phyloP scores from a whole-genome alignment of 495 filamentous ascomycete species.

The Tetracladium setigerum region DNA sequence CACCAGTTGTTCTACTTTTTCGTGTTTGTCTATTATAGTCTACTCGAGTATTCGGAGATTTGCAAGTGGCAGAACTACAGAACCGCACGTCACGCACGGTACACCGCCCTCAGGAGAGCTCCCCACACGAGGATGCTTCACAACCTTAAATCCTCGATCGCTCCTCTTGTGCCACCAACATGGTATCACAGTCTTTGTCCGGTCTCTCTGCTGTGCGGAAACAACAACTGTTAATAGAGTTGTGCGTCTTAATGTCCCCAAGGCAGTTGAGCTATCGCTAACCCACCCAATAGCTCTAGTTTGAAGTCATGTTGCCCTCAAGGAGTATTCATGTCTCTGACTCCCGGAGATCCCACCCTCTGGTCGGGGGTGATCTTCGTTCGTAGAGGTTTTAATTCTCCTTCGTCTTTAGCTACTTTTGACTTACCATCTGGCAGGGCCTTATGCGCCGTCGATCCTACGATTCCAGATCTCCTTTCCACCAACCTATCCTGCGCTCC shows the following conservation, averaged over 20 bases:
- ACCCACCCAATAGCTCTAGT: slow-evolving; percentile 52
- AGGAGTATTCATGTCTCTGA: slow-evolving; percentile 78
- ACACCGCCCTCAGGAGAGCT: too few relatives aligned
- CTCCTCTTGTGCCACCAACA: not conserved
- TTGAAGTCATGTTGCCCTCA: slow-evolving; percentile 73
- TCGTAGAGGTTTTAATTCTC: slow-evolving; percentile 55
- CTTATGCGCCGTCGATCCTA: slow-evolving; percentile 79
- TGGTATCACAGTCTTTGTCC: slow-evolving; percentile 14
- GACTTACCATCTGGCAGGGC: slow-evolving; percentile 45
- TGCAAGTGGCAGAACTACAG: too few relatives aligned
- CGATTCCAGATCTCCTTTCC: slow-evolving; percentile 89
- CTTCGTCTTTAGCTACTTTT: not conserved
- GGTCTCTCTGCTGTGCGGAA: slow-evolving; percentile 26
- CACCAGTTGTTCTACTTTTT: too few relatives aligned
- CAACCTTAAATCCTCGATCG: too few relatives aligned
- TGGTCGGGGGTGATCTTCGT: slow-evolving; percentile 92
- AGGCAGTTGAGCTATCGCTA: slow-evolving; percentile 5
- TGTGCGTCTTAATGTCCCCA: slow-evolving; percentile 41
- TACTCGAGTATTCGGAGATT: too few relatives aligned
- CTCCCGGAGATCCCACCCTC: slow-evolving; percentile 67
- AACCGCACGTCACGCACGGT: too few relatives aligned
- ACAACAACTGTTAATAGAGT: slow-evolving; percentile 71
- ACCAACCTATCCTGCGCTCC: slow-evolving; percentile 64
- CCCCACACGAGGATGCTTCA: too few relatives aligned
- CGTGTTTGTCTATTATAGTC: too few relatives aligned